A percentile compares a stretch with the other conserved stretches of the same genome.
phyloP scores from a whole-genome alignment of 805 yeast species.

The Saturnispora dispora region DNA sequence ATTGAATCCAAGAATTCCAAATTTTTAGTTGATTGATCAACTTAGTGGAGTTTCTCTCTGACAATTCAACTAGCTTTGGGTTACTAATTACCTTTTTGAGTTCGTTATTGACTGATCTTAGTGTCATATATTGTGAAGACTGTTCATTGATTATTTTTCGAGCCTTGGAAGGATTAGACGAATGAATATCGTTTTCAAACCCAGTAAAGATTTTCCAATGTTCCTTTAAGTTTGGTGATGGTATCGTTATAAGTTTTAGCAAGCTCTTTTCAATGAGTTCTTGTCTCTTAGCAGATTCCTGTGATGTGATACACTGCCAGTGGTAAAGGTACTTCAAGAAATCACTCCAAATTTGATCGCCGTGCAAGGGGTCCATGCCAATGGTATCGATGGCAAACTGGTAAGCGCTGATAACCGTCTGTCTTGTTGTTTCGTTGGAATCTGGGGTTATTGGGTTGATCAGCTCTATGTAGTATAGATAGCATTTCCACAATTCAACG shows the following conservation, averaged over 20 bases:
- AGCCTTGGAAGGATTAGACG: constrained; percentile 43
- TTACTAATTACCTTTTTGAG: constrained; percentile 45
- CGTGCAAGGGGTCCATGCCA: constrained; percentile 60
- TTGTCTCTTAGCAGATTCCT: constrained; percentile 78
- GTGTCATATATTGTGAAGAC: constrained; percentile 78
- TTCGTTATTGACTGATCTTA: constrained; percentile 69
- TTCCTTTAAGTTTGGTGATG: constrained; percentile 63
- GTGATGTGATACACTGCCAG: constrained; percentile 70
- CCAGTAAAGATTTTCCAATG: constrained; percentile 73
- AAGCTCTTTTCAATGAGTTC: constrained; percentile 70
- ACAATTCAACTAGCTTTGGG: constrained; percentile 11
- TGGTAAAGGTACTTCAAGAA: constrained; percentile 68
- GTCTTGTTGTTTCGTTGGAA: constrained; percentile 75
- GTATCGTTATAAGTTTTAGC: constrained; percentile 62
- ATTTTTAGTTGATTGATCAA: constrained; percentile 34
- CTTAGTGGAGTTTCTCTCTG: constrained; percentile 16
- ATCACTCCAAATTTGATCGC: constrained; percentile 71
- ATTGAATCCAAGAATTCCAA: constrained; percentile 71
- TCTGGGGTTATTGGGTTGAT: constrained; percentile 54
- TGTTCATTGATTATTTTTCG: constrained; percentile 76
- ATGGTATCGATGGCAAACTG: constrained; percentile 72
- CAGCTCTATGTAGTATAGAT: constrained; percentile 68
- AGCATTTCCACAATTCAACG: constrained; percentile 66
- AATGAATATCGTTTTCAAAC: constrained; percentile 65
- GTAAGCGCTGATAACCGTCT: constrained; percentile 68